Percentiles rank a stretch among this genome's conserved stretches.
These are phyloP conservation scores for Colletotrichum cuscutae DNA, from an alignment of 2,329 filamentous ascomycete species.

Conservation along the genomic window DNA sequence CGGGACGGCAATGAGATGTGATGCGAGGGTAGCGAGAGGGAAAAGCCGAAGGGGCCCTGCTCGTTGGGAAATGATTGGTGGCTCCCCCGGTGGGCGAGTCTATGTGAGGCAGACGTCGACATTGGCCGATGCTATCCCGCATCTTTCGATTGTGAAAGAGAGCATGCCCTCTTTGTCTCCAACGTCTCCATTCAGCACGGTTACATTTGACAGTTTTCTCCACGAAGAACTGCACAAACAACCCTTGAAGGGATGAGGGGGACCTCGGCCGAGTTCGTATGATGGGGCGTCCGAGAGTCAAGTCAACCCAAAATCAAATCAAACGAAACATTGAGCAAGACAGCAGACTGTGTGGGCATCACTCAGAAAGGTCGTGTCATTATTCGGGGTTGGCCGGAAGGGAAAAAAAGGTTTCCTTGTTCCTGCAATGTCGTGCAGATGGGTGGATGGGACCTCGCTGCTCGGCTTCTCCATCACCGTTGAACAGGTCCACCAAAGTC, in stretches of 20 bases:
- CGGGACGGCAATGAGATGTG: neutral
- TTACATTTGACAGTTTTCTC: neutral
- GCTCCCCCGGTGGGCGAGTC: neutral
- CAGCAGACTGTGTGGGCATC: neutral
- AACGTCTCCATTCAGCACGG: neutral
- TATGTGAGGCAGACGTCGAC: neutral
- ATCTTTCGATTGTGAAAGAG: neutral
- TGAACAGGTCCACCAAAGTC: neutral
- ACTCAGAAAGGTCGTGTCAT: slow-evolving; percentile 11
- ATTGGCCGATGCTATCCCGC: neutral
- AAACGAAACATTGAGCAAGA: neutral
- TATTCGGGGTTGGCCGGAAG: neutral
- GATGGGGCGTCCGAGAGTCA: neutral
- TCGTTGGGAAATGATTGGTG: neutral
- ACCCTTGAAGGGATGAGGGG: neutral
- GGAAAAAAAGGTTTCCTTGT: neutral
- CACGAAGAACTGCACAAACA: neutral
- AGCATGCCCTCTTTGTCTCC: neutral
- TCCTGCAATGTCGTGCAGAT: slow-evolving; percentile 30
- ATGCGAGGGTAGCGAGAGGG: neutral
- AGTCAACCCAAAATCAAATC: neutral
- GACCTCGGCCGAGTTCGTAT: slow-evolving; percentile 10
- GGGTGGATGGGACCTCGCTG: slow-evolving; percentile 4
- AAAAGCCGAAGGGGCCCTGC: neutral
- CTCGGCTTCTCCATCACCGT: neutral